Percentiles rank a stretch among this genome's conserved stretches.
Conservation (phyloP, 2,329 filamentous ascomycete genomes). For the Ophiognomonia clavigignenti-juglandacearum region DNA sequence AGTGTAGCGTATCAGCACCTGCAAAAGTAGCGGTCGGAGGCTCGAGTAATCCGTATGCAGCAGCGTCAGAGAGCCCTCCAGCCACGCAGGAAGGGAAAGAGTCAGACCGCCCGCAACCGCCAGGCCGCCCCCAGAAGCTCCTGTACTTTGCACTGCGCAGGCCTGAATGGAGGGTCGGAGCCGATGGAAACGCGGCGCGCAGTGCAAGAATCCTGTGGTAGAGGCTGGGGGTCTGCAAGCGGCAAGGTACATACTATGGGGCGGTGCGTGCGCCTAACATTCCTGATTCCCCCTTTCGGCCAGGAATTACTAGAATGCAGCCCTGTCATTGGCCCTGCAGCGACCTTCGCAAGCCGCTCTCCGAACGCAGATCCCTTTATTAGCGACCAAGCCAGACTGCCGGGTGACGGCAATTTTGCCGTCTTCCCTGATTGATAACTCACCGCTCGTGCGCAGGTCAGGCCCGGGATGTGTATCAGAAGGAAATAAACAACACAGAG, state of each 20-base stretch:
- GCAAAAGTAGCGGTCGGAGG: constrained; percentile 5
- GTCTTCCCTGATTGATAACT: too few relatives aligned
- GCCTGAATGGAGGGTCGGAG: constrained; percentile 4
- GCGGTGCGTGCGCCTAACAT: too few relatives aligned
- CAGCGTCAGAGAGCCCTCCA: constrained; percentile 9
- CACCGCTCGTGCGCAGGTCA: neutral
- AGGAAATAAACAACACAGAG: neutral
- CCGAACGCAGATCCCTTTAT: constrained; percentile 10
- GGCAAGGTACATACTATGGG: too few relatives aligned
- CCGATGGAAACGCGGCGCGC: too few relatives aligned
- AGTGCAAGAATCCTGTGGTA: too few relatives aligned
- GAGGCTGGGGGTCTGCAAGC: constrained; percentile 6
- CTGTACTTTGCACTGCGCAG: too few relatives aligned
- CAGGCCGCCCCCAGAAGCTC: too few relatives aligned
- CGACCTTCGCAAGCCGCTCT: constrained; percentile 9
- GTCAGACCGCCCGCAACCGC: too few relatives aligned
- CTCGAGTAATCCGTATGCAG: neutral
- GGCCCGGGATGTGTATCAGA: neutral
- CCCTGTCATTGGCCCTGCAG: constrained; percentile 12
- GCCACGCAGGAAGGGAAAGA: too few relatives aligned
- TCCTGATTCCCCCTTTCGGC: constrained; percentile 9
- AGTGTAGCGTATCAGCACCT: too few relatives aligned
- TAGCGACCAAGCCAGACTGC: neutral
- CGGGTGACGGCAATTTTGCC: neutral
- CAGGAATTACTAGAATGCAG: constrained; percentile 4